Percentiles rank a stretch among this genome's conserved stretches.
These are phyloP conservation scores for Scedosporium minutisporum DNA, from an alignment of 2,329 filamentous ascomycete genomes.

Conservation along the genomic window DNA sequence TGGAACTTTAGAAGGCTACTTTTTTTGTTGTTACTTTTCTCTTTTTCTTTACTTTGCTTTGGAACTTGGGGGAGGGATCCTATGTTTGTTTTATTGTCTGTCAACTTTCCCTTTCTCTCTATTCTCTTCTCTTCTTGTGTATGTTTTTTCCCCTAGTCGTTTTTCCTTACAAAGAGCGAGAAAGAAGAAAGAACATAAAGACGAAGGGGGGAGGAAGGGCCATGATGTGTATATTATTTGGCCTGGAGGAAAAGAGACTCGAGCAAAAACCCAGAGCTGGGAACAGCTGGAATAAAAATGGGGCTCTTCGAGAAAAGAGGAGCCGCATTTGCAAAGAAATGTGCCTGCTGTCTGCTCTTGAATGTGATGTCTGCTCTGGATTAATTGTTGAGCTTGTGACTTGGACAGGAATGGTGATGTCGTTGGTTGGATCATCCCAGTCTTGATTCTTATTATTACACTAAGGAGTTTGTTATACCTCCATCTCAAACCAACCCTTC, in stretches of 20 bases:
- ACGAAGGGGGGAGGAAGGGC: neutral
- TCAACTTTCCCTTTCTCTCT: neutral
- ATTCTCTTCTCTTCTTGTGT: neutral
- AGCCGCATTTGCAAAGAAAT: neutral
- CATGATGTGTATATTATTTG: constrained; percentile 1
- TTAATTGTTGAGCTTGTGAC: too few relatives aligned
- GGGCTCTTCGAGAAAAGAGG: neutral
- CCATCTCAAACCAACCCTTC: too few relatives aligned
- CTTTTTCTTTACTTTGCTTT: neutral
- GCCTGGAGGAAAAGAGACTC: neutral
- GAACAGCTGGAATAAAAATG: neutral
- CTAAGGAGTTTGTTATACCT: too few relatives aligned
- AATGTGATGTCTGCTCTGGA: too few relatives aligned
- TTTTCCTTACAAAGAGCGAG: neutral
- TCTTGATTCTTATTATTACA: too few relatives aligned
- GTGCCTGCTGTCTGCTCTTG: too few relatives aligned
- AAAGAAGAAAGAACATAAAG: neutral
- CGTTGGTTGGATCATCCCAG: too few relatives aligned
- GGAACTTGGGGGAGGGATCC: neutral
- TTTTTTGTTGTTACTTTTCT: neutral
- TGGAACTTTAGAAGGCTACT: too few relatives aligned
- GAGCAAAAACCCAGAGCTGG: neutral
- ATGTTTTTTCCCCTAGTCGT: neutral
- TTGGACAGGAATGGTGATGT: too few relatives aligned
- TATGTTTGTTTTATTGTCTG: neutral